A percentile compares a stretch with the other conserved stretches of the same genome.
These are phyloP conservation scores for Tulasnella sp. DNA, from an alignment of 768 basidiomycete species.

Conservation along the genomic window DNA sequence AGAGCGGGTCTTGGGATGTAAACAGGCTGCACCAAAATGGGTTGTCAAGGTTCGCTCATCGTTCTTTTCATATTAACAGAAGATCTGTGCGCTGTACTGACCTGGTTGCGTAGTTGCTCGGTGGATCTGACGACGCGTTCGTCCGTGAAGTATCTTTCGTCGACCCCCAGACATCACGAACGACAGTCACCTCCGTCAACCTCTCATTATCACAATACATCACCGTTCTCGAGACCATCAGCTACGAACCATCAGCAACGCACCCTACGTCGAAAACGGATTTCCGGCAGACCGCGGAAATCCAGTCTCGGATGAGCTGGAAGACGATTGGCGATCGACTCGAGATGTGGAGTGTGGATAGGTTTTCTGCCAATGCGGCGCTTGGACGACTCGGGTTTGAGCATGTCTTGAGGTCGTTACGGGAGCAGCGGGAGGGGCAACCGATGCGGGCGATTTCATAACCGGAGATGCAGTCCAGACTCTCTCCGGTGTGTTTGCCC, in stretches of 20 bases:
- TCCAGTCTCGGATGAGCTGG: conserved; percentile 77
- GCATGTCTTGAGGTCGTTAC: conserved; percentile 68
- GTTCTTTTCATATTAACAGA: background rate
- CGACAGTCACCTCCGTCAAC: conserved; percentile 84
- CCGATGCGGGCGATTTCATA: background rate
- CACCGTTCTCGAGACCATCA: conserved; percentile 82
- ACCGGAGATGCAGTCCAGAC: background rate
- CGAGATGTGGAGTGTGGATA: conserved; percentile 75
- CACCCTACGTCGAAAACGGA: conserved; percentile 39
- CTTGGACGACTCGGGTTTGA: conserved; percentile 83
- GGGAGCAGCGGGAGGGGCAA: conserved; percentile 56
- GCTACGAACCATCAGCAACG: conserved; percentile 59
- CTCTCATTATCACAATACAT: conserved; percentile 91
- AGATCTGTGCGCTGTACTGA: background rate
- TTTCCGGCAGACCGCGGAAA: conserved; percentile 85
- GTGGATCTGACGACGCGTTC: conserved; percentile 88
- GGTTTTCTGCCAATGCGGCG: conserved; percentile 88
- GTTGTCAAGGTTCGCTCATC: conserved; percentile 66
- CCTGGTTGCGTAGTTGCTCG: conserved; percentile 50
- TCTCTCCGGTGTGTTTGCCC: background rate
- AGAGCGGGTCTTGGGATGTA: conserved; percentile 80
- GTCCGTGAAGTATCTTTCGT: conserved; percentile 91
- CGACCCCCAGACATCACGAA: conserved; percentile 68
- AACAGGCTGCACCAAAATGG: conserved; percentile 86
- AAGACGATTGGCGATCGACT: conserved; percentile 69